These are phyloP conservation scores for Deuterostichococcus epilithicus DNA, from an alignment of 139 green algal species.

Conservation along the genomic window DNA sequence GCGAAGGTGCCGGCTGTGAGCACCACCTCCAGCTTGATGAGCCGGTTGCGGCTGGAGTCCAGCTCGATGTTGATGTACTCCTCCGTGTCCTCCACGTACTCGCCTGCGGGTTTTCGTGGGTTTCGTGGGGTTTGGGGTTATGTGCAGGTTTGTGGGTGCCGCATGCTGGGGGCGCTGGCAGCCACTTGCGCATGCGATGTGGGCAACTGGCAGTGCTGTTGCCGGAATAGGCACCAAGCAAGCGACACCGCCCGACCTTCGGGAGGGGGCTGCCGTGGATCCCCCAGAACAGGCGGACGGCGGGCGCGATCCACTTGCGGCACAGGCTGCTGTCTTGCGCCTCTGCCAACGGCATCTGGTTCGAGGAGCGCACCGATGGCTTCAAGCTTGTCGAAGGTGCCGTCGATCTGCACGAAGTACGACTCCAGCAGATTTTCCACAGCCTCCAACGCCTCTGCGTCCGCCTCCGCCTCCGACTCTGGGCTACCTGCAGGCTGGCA, in stretches of 20 bases:
- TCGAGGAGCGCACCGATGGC: conserved; percentile 39
- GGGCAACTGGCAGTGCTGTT: no score
- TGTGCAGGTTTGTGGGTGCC: no score
- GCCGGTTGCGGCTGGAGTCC: conserved; percentile 34
- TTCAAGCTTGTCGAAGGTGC: conserved; percentile 59
- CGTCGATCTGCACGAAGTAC: conserved; percentile 68
- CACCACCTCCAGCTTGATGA: conserved; percentile 61
- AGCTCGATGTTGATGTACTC: conserved; percentile 58
- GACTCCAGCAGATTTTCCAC: conserved; percentile 63
- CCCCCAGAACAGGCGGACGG: no score
- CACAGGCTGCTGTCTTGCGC: neutral
- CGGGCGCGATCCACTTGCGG: no score
- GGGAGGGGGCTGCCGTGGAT: no score
- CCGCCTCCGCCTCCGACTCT: conserved; percentile 9
- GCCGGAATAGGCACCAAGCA: no score
- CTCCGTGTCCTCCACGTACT: conserved; percentile 48
- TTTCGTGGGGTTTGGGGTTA: no score
- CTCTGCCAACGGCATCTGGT: neutral
- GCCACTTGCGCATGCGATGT: no score
- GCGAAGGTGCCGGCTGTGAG: conserved; percentile 52
- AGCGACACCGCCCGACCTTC: no score
- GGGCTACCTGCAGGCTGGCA: no score
- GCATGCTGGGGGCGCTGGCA: no score
- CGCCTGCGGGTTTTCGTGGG: conserved; percentile 21
- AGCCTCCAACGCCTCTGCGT: conserved; percentile 33